phyloP scores from a whole-genome alignment of 2,329 filamentous ascomycete species.

The Hysterium pulicare region DNA sequence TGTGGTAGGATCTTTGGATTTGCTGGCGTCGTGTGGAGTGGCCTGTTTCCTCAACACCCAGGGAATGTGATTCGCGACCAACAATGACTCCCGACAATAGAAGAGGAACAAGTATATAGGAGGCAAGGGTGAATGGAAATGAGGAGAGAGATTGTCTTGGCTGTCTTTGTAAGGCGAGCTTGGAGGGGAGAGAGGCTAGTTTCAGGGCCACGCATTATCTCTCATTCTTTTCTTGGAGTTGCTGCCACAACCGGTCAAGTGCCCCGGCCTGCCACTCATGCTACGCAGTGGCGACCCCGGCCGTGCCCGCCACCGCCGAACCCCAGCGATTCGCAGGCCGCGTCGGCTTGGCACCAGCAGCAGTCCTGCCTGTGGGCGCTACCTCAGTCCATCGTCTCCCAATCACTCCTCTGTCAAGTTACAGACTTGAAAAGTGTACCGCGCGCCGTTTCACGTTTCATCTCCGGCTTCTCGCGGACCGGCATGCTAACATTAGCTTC shows the following conservation, averaged over 20 bases:
- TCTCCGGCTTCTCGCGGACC: no score
- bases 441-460: neutral
- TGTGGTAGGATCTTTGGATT: neutral
- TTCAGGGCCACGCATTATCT: conserved; percentile 1
- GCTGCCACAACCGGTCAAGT: neutral
- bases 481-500: no score
- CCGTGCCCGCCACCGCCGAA: neutral
- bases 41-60: neutral
- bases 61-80: neutral
- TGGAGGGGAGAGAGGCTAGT: neutral
- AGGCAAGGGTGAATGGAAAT: no score
- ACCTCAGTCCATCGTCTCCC: neutral
- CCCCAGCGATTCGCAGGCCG: neutral
- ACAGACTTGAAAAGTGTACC: neutral
- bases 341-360: neutral
- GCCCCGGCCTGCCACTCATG: neutral
- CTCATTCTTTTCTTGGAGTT: neutral
- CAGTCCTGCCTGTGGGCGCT: neutral
- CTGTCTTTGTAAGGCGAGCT: no score
- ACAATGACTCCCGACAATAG: neutral
- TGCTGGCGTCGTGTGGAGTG: no score
- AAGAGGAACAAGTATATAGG: no score
- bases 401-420: neutral
- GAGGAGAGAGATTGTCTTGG: no score
- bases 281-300: neutral